Conservation (phyloP, 768 basidiomycete genomes). For the Kondoa subrosea region DNA sequence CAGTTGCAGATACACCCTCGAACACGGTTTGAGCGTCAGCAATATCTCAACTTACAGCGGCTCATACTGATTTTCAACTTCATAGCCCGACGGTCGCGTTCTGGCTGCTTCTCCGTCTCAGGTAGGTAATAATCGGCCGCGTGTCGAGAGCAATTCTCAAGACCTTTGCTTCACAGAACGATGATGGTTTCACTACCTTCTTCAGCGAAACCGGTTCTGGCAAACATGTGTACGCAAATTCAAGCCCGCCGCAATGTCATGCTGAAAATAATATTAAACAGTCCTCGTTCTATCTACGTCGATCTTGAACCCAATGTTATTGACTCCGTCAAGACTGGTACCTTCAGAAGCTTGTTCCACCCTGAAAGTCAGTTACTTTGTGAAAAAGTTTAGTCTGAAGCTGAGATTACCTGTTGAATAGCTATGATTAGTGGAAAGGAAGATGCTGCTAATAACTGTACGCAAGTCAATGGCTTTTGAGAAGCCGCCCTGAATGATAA, state of each 20-base stretch:
- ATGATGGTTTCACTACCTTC: conserved; percentile 95
- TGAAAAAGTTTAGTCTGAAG: not conserved
- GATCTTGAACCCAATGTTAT: conserved; percentile 92
- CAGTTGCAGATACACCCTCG: conserved; percentile 98
- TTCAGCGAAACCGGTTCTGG: conserved; percentile 96
- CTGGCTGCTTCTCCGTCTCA: conserved; percentile 9
- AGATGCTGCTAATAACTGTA: conserved; percentile 92
- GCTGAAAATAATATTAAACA: conserved; percentile 31
- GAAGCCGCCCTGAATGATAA: not conserved
- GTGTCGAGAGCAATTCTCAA: not conserved
- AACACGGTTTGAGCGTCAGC: conserved; percentile 89
- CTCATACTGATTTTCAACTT: conserved; percentile 13
- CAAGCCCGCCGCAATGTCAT: not conserved
- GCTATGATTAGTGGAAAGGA: conserved; percentile 93
- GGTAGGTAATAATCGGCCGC: conserved; percentile 1
- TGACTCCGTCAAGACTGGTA: conserved; percentile 88
- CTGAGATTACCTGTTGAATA: conserved; percentile 4
- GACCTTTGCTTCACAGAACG: conserved; percentile 53
- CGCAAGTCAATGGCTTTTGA: not conserved
- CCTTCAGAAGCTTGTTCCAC: conserved; percentile 94
- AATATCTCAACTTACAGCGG: conserved; percentile 24
- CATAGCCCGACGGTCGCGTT: conserved; percentile 77
- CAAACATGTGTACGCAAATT: conserved; percentile 43
- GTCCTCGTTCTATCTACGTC: conserved; percentile 91
- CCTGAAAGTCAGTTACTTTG: conserved; percentile 47